These are phyloP conservation scores for Diaporthe humulicola DNA, from an alignment of 2,329 filamentous ascomycete genomes.

Conservation along the genomic window DNA sequence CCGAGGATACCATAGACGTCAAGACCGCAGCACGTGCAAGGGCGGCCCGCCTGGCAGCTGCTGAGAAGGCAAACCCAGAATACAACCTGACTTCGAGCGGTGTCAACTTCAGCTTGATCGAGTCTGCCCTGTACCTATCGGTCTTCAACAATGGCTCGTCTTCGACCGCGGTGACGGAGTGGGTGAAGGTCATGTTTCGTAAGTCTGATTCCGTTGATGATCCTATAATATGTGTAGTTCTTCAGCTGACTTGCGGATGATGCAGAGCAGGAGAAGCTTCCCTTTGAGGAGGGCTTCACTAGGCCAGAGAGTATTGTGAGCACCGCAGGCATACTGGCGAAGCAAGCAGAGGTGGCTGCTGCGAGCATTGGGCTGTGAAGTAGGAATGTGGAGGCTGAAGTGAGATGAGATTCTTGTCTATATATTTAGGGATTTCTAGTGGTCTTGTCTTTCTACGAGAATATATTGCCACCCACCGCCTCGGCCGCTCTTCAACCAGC, in stretches of 20 bases:
- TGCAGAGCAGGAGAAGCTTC: slow-evolving; percentile 9
- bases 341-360: slow-evolving; percentile 8
- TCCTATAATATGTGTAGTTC: neutral
- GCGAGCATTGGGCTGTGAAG: neutral
- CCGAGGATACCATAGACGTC: slow-evolving; percentile 45
- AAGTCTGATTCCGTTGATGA: neutral
- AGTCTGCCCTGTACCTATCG: slow-evolving; percentile 42
- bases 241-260: neutral
- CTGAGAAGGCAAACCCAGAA: slow-evolving; percentile 44
- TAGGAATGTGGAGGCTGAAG: neutral
- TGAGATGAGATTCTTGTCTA: neutral
- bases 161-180: slow-evolving; percentile 41
- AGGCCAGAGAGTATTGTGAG: slow-evolving; percentile 1
- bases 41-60: slow-evolving; percentile 45
- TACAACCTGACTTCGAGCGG: slow-evolving; percentile 42
- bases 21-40: slow-evolving; percentile 47
- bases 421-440: neutral
- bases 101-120: slow-evolving; percentile 41
- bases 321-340: neutral
- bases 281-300: slow-evolving; percentile 6
- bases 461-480: neutral
- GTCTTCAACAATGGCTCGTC: slow-evolving; percentile 42
- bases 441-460: neutral
- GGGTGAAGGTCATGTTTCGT: slow-evolving; percentile 43
- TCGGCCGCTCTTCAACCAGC: neutral